Conservation (phyloP, 176 grass and related monocot genomes). For the Zizania latifolia region DNA sequence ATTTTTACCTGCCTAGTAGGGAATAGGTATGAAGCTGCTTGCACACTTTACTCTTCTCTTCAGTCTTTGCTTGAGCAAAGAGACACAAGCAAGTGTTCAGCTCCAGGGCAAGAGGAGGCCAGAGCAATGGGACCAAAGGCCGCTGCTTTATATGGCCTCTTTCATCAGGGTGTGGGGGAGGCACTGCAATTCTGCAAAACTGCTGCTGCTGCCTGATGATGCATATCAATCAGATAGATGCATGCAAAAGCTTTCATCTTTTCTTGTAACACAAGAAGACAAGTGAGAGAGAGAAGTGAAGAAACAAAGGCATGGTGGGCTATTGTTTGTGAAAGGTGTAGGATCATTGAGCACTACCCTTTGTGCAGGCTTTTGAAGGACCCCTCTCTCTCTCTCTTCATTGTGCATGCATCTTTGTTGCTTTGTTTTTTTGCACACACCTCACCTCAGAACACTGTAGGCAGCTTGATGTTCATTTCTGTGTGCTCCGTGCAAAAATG, state of each 20-base stretch:
- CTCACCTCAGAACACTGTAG: too few relatives aligned
- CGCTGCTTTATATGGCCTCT: too few relatives aligned
- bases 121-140: constrained; percentile 23
- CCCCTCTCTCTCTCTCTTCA: not conserved
- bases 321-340: not conserved
- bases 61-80: constrained; percentile 1
- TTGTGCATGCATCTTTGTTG: not conserved
- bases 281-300: not conserved
- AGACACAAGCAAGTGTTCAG: not conserved
- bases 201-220: not conserved
- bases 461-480: too few relatives aligned
- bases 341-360: constrained; percentile 9
- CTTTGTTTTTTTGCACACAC: not conserved
- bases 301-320: not conserved
- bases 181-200: not conserved
- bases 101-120: not conserved
- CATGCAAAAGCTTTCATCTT: not conserved
- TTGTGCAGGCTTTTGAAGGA: constrained; percentile 37
- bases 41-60: not conserved
- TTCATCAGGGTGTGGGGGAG: too few relatives aligned
- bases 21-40: not conserved
- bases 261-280: not conserved
- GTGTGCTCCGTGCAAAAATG: constrained; percentile 40
- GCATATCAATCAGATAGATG: not conserved
- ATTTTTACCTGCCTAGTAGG: not conserved